phyloP scores from a whole-genome alignment of 805 yeast species.

The Jamesozyma spencerorum region DNA sequence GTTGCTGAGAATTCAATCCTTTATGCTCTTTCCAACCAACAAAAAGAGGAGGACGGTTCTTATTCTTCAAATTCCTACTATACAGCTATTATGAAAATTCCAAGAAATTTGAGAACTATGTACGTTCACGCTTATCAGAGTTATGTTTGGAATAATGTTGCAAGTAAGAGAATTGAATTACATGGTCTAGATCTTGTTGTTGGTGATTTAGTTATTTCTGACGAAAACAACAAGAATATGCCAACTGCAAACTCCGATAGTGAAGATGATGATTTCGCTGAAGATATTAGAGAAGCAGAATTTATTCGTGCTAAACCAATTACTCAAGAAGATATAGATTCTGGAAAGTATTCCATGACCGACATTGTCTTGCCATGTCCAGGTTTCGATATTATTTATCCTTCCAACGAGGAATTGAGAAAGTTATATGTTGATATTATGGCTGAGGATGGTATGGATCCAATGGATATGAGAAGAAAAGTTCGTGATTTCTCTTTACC shows the following conservation, averaged over 20 bases:
- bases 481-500: conserved; percentile 84
- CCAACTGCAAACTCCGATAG: conserved; percentile 18
- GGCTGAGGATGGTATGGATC: conserved; percentile 76
- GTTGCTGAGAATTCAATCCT: conserved; percentile 75
- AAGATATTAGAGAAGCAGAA: conserved; percentile 53
- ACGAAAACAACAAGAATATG: conserved; percentile 17
- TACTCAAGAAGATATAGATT: conserved; percentile 60
- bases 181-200: conserved; percentile 62
- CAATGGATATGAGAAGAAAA: conserved; percentile 72
- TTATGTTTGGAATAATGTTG: conserved; percentile 85
- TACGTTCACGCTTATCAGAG: conserved; percentile 97
- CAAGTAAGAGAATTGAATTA: conserved; percentile 61
- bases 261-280: conserved; percentile 50
- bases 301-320: conserved; percentile 64
- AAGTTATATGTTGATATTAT: conserved; percentile 61
- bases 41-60: conserved; percentile 37
- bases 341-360: conserved; percentile 52
- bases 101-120: conserved; percentile 86
- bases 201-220: conserved; percentile 71
- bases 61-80: conserved; percentile 52
- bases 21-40: conserved; percentile 45
- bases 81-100: conserved; percentile 77
- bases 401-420: conserved; percentile 51
- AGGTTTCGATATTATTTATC: conserved; percentile 86
- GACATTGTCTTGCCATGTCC: conserved; percentile 95